Evolutionary conservation across 2,329 filamentous ascomycete species (phyloP), one percentile per base, ranked within the genome.

Genomic region (Polytolypa hystricis): DNA sequence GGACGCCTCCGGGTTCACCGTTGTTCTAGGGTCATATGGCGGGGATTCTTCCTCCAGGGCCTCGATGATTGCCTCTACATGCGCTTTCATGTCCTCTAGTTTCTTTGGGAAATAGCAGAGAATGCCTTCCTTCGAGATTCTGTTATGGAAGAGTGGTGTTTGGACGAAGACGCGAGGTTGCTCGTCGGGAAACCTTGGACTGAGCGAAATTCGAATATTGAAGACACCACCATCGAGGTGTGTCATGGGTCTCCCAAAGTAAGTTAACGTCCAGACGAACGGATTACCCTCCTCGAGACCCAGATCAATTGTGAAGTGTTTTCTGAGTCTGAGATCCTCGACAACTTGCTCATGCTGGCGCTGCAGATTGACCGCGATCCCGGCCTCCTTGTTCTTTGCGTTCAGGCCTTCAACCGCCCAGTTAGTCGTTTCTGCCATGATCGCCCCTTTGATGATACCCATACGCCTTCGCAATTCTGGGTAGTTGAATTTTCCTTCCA

Each of bases 161-260:
- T 86, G 74, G 45, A 95, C 79, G 43, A 71, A 78, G 38, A 87
- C 81, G 21, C 89, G 78, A 16, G 89, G 91, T 50, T 94, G 84
- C 48, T 93, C 84, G 27, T 84, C 76, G 0, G 91, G 91, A 52
- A 95, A 96, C 4, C 77, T 74, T 4, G 84, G 79, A 49, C 85
- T 93, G 50, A 96, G 79, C 50, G 69, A 70, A 38, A 96, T 69
- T 49, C 71, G 80, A 56, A 95, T 80, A 42, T 75, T 76, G 64
- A 96, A 89, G 42, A 96, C 73, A 2, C 89, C 86, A 11, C 87
- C 89, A 49, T 96, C 89, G 2, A 96, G 73, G 47, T 93, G 86
- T 4, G 86, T 93, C 81, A 91, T 93, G 1, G 86, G 84, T 37
- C 80, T 75, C 17, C 91, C 91, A 54, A 95, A 93, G 55, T 94